Evolutionary conservation across 2,329 filamentous ascomycete genomes (phyloP).

Genomic region (Blastomyces silverae): DNA sequence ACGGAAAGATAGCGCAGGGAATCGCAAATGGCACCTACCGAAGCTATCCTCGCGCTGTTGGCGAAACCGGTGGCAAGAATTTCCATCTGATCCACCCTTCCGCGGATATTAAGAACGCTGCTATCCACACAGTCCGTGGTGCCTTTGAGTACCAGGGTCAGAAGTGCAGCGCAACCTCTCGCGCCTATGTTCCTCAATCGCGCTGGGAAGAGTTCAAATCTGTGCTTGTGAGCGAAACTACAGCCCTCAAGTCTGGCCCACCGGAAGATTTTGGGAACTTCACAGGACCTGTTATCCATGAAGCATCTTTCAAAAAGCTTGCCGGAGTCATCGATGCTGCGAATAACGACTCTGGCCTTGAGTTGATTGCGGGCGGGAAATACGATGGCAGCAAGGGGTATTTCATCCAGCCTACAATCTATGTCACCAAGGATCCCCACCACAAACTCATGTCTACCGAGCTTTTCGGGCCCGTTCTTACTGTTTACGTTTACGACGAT

Average conservation of each 20-base stretch:
- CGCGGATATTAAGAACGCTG: constrained; percentile 71
- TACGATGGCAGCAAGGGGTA: constrained; percentile 74
- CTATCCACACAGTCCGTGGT: constrained; percentile 72
- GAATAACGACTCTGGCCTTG: constrained; percentile 53
- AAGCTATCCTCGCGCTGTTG: constrained; percentile 80
- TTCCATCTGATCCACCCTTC: constrained; percentile 76
- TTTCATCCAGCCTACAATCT: constrained; percentile 78
- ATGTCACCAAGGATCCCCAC: constrained; percentile 62
- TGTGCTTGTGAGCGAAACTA: constrained; percentile 59
- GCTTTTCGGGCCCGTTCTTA: constrained; percentile 73
- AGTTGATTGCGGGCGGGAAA: constrained; percentile 66
- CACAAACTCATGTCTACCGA: constrained; percentile 70
- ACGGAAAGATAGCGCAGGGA: constrained; percentile 73
- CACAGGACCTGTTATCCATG: constrained; percentile 80
- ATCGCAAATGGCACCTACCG: constrained; percentile 74
- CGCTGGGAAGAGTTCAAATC: constrained; percentile 65
- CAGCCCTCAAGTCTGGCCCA: constrained; percentile 62
- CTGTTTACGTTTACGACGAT: constrained; percentile 72
- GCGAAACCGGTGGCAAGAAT: constrained; percentile 90
- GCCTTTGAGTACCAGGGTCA: constrained; percentile 89
- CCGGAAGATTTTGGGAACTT: constrained; percentile 69
- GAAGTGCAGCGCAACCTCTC: constrained; percentile 84
- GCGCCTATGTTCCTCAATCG: constrained; percentile 69
- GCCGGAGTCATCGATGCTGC: constrained; percentile 68
- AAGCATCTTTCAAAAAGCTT: constrained; percentile 73